Percentiles rank a stretch among this genome's conserved stretches.
Evolutionary conservation across 2,329 filamentous ascomycete genomes (phyloP).

Genomic region (Pseudonectria buxi): DNA sequence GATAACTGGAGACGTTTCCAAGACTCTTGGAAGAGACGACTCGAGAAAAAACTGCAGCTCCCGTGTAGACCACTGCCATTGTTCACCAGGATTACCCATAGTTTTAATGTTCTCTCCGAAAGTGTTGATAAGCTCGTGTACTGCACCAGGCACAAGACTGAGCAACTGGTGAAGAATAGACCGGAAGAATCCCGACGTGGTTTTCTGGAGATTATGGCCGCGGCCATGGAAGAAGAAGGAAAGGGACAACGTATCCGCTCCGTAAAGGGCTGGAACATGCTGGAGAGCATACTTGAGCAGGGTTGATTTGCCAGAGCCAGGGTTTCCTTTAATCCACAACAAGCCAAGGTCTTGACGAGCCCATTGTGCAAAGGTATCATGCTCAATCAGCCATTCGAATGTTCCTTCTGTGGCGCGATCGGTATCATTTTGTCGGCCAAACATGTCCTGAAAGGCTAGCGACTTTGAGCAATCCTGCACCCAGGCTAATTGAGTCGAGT

Average conservation of each 20-base stretch:
- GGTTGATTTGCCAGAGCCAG: conserved; percentile 35
- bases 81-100: conserved; percentile 8
- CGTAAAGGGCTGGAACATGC: conserved; percentile 7
- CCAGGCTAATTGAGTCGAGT: neutral
- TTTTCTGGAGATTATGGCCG: conserved; percentile 2
- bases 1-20: conserved; percentile 13
- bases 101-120: conserved; percentile 9
- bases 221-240: conserved; percentile 29
- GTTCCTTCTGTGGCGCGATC: conserved; percentile 1
- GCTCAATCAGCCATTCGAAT: conserved; percentile 1
- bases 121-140: conserved; percentile 8
- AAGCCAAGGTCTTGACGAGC: conserved; percentile 9
- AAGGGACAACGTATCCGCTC: conserved; percentile 12
- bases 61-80: conserved; percentile 21
- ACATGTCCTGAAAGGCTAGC: conserved; percentile 2
- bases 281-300: conserved; percentile 28
- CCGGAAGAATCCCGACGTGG: neutral
- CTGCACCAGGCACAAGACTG: neutral
- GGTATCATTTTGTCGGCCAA: neutral
- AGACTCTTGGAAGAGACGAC: conserved; percentile 12
- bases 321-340: conserved; percentile 35
- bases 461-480: conserved; percentile 1
- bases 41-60: conserved; percentile 17
- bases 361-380: neutral
- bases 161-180: conserved; percentile 1